A percentile compares a stretch with the other conserved stretches of the same genome.
Conservation (phyloP, 441 rosid species). For the Capsella rubella region DNA sequence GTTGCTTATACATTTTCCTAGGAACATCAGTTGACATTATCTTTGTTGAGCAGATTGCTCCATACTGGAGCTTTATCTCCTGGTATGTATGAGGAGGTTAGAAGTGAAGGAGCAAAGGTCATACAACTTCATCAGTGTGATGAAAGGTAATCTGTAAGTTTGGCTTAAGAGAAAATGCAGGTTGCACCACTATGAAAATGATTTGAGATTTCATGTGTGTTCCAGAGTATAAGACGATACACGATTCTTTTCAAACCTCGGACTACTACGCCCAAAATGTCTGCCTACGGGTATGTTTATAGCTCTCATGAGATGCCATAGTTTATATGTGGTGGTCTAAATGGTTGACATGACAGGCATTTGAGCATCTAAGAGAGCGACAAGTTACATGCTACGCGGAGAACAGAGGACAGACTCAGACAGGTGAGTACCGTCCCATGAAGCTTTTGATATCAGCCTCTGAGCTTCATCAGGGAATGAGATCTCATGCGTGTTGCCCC, state of each 20-base stretch:
- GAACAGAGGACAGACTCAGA: slow-evolving; percentile 70
- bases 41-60: slow-evolving; percentile 78
- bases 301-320: slow-evolving; percentile 33
- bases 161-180: slow-evolving; percentile 24
- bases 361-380: slow-evolving; percentile 79
- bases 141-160: slow-evolving; percentile 69
- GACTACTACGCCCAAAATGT: slow-evolving; percentile 72
- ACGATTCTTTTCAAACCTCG: slow-evolving; percentile 79
- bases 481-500: slow-evolving; percentile 86
- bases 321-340: slow-evolving; percentile 19
- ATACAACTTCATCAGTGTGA: slow-evolving; percentile 81
- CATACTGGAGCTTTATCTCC: slow-evolving; percentile 83
- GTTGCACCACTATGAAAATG: slow-evolving; percentile 1
- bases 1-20: slow-evolving; percentile 22
- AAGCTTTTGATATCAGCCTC: slow-evolving; percentile 75
- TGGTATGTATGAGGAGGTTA: slow-evolving; percentile 87
- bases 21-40: slow-evolving; percentile 12
- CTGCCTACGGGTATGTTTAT: slow-evolving; percentile 72
- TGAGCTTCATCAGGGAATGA: slow-evolving; percentile 81
- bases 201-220: slow-evolving; percentile 31
- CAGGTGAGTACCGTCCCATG: slow-evolving; percentile 75
- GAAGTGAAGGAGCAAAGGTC: slow-evolving; percentile 89
- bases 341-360: slow-evolving; percentile 67
- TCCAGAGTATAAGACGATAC: slow-evolving; percentile 87
- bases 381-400: slow-evolving; percentile 72